phyloP scores from a whole-genome alignment of 768 basidiomycete species.

The Serpula lacrymans region DNA sequence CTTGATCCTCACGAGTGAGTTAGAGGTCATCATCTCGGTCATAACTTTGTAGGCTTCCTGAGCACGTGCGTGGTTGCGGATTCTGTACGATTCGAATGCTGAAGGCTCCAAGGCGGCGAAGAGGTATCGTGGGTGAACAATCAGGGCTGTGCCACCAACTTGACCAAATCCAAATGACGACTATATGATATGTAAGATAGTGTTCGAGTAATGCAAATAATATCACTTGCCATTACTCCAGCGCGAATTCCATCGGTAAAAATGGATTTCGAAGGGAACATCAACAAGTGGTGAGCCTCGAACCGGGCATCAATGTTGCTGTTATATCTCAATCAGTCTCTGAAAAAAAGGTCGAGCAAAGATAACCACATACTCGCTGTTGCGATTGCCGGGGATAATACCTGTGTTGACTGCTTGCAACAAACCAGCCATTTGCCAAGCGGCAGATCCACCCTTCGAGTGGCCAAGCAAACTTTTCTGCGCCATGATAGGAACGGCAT shows the following conservation, averaged over 20 bases:
- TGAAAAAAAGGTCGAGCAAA: neutral
- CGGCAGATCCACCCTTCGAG: slow-evolving; percentile 98
- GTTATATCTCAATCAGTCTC: slow-evolving; percentile 1
- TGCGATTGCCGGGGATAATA: slow-evolving; percentile 91
- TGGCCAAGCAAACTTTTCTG: slow-evolving; percentile 98
- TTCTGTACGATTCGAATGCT: slow-evolving; percentile 75
- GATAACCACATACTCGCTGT: slow-evolving; percentile 75
- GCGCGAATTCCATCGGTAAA: slow-evolving; percentile 90
- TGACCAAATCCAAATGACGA: slow-evolving; percentile 98
- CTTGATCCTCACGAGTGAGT: slow-evolving; percentile 92
- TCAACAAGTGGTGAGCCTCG: slow-evolving; percentile 81
- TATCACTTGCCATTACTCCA: slow-evolving; percentile 71
- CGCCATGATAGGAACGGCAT: slow-evolving; percentile 95
- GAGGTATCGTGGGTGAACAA: slow-evolving; percentile 89
- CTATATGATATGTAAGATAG: slow-evolving; percentile 31
- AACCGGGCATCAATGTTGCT: slow-evolving; percentile 95
- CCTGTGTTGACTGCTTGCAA: slow-evolving; percentile 82
- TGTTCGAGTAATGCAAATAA: neutral
- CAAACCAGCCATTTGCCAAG: slow-evolving; percentile 94
- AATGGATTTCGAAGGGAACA: slow-evolving; percentile 98
- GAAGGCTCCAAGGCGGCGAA: slow-evolving; percentile 79
- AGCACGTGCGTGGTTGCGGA: slow-evolving; percentile 61
- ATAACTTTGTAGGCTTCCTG: slow-evolving; percentile 82
- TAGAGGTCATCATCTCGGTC: slow-evolving; percentile 95
- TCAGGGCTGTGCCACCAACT: slow-evolving; percentile 88